Conservation (phyloP, 2,329 filamentous ascomycete genomes). For the Fusarium tricinctum region DNA sequence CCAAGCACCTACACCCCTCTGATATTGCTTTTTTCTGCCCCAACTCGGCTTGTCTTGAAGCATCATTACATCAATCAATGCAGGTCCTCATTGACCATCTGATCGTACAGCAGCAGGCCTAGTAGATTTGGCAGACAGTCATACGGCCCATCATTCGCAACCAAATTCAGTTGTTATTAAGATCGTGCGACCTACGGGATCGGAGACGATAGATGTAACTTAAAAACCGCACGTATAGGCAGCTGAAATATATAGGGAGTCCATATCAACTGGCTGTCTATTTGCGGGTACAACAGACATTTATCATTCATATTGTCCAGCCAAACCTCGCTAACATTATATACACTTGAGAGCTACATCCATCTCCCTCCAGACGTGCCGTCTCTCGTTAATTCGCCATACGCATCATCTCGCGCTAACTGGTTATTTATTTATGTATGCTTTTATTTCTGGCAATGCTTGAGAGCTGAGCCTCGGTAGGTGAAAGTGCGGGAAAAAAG, state of each 20-base stretch:
- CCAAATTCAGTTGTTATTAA: neutral
- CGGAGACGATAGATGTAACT: neutral
- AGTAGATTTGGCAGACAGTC: neutral
- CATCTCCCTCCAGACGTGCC: no score
- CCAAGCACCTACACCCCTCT: neutral
- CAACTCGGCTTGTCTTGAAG: constrained; percentile 10
- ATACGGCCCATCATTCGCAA: neutral
- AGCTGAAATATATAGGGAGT: neutral
- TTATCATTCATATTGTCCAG: no score
- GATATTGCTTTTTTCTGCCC: constrained; percentile 3
- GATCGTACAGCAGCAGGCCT: no score
- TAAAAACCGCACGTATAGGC: neutral
- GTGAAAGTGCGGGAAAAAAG: constrained; percentile 12
- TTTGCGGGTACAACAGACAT: neutral
- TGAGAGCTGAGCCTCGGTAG: constrained; percentile 2
- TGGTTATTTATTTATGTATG: neutral
- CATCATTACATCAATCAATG: neutral
- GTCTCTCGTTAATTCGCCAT: neutral
- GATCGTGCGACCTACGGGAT: neutral
- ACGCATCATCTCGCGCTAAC: neutral
- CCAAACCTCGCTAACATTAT: no score
- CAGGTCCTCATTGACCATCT: neutral
- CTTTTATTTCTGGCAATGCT: constrained; percentile 2
- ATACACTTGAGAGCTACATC: no score
- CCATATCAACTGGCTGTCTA: constrained; percentile 1